Evolutionary conservation across 306 rosid genomes (phyloP).

Genomic region (Lupinus albus): DNA sequence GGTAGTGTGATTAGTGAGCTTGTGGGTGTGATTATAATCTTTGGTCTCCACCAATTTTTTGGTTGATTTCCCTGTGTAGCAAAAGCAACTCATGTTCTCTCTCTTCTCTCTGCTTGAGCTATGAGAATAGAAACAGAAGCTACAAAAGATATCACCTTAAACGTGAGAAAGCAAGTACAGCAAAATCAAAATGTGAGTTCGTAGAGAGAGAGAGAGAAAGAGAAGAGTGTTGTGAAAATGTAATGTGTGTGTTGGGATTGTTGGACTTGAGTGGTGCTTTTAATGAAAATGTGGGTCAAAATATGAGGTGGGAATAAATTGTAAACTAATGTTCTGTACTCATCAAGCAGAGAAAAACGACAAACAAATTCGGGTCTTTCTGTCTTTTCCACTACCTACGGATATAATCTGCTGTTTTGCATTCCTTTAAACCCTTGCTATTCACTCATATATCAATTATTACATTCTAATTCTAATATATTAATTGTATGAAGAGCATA

Average conservation of each 20-base stretch:
- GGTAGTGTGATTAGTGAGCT: conserved; percentile 46
- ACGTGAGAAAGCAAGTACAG: conserved; percentile 19
- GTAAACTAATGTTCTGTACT: background rate
- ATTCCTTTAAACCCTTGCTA: too few relatives aligned
- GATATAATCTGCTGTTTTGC: too few relatives aligned
- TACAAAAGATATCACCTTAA: conserved; percentile 32
- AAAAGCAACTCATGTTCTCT: conserved; percentile 67
- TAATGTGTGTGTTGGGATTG: background rate
- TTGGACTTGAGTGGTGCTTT: background rate
- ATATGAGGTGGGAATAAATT: conserved; percentile 39
- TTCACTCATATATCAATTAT: too few relatives aligned
- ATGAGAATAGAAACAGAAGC: background rate
- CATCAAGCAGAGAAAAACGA: too few relatives aligned
- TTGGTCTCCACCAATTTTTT: conserved; percentile 32
- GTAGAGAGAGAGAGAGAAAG: background rate
- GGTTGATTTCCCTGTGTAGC: conserved; percentile 51
- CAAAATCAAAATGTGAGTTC: background rate
- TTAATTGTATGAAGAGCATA: too few relatives aligned
- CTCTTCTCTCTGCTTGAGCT: background rate
- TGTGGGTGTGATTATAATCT: conserved; percentile 31
- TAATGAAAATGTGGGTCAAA: conserved; percentile 24
- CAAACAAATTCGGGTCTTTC: background rate
- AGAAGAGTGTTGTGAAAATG: background rate
- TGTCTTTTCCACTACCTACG: too few relatives aligned
- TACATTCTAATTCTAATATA: too few relatives aligned